Evolutionary conservation across 2,329 filamentous ascomycete species (phyloP).

Genomic region (Capronia epimyces): DNA sequence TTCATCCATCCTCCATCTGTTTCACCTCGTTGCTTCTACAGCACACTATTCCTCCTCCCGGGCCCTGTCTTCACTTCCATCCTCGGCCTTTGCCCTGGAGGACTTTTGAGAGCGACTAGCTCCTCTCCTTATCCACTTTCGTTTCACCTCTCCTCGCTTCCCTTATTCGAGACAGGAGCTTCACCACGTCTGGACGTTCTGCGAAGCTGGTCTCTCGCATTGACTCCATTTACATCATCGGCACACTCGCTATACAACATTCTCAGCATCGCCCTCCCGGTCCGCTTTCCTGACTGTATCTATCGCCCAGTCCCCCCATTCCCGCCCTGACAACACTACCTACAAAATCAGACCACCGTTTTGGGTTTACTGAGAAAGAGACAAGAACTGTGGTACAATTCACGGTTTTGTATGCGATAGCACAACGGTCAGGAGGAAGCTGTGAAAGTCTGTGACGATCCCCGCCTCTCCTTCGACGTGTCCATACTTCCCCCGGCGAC

Average conservation of each 20-base stretch:
- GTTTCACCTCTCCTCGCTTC: constrained; percentile 29
- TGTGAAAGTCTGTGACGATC: constrained; percentile 20
- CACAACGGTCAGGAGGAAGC: constrained; percentile 4
- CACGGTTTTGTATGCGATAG: constrained; percentile 4
- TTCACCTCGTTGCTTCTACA: constrained; percentile 25
- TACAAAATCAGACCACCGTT: constrained; percentile 8
- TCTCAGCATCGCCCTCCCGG: constrained; percentile 10
- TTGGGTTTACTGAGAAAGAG: constrained; percentile 6
- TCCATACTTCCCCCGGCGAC: constrained; percentile 24
- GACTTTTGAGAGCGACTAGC: constrained; percentile 28
- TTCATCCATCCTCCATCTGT: constrained; percentile 16
- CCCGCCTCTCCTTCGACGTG: constrained; percentile 19
- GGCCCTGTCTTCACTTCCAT: constrained; percentile 23
- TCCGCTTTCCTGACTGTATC: constrained; percentile 7
- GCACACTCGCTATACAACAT: constrained; percentile 25
- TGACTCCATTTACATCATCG: constrained; percentile 27
- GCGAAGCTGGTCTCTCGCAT: constrained; percentile 29
- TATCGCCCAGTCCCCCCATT: constrained; percentile 3
- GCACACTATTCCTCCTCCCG: constrained; percentile 14
- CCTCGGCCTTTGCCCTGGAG: constrained; percentile 19
- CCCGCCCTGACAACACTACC: constrained; percentile 3
- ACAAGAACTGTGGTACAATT: not conserved
- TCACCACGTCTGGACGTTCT: constrained; percentile 29
- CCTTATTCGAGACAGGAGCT: constrained; percentile 27
- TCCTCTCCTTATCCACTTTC: constrained; percentile 30